Base-by-base conservation (phyloP, 768 basidiomycete species). In the Artomyces pyxidatus region DNA sequence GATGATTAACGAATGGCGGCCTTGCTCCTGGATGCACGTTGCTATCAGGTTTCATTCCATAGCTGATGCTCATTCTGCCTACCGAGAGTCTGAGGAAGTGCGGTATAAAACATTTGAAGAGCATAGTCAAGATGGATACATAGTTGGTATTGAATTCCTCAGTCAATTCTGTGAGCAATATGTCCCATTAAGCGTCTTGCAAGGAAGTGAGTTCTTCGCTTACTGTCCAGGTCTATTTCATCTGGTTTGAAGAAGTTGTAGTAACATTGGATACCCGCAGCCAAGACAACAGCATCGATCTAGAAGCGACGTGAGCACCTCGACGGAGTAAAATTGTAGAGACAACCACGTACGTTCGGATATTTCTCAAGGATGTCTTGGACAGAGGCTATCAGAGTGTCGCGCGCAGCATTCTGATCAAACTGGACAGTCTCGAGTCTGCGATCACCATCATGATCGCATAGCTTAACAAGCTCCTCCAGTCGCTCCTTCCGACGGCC, bases 81-180 rank as follows among this genome's bases (percentile, higher is more conserved):
- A 82, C 80, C 38, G 71, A 70, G n/a, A 76, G 68, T 51, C 73
- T 71, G 19, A 76, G 57, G 58, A 81, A 69, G 56, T 81, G 80
- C 1, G 80, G 78, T 8, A 77, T 58, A 51, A 82, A 65, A 44
- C 71, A 67, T 3, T 70, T 67, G 42, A 44, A 17, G 10, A 76
- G 73, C 37, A 75, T 58, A 32, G 69, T 68, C n/a, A 78, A 64
- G 23, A 76, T 64, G 0, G 78, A 71, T 0, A 67, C 65, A 55
- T 81, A 82, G 58, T 83, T 81, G 32, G 74, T 68, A 37, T 73
- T 71, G 2, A 80, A 52, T 61, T 83, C 81, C 29, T 59, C 62
- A 23, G 64, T 49, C 28, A 77, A 48, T 25, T 67, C 75, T 79
- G 47, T 17, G 8, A 7, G 19, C 19, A 37, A 17, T 10, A 21